Evolutionary conservation across 305 asterid genomes (phyloP), one percentile per base, ranked within the genome.

Genomic region (Fraxinus floribunda): DNA sequence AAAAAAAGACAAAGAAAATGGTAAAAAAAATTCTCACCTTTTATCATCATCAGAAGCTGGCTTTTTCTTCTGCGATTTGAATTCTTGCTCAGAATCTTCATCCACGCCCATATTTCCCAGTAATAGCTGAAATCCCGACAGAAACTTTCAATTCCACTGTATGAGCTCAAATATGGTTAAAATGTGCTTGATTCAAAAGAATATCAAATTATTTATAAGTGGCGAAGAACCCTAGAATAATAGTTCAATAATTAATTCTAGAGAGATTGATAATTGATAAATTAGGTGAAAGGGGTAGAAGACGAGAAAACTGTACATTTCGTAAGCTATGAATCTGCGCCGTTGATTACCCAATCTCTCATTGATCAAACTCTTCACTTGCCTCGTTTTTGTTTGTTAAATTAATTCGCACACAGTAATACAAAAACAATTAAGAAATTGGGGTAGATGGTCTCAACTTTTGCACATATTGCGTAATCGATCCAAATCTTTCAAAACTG

Each of bases 11-110:
- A 35, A 16, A 57, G 16, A 35, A 32, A 81, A 38, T 55, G 13
- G 18, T 26, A 66, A 71, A 4, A n/a, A 64, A 4, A n/a, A 20
- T 11, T 15, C 84, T 80, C 79, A 75, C 99, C 98, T 93, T 87
- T 93, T 91, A 41, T 95, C 99, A 81, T 93, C 93, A 81, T 94
- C 97, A 74, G 98, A 88, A 34, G 10, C 29, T 1, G 93, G 80
- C 77, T 93, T 92, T 75, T 89, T 91, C 93, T 92, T 94, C 79
- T 84, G 88, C 41, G 94, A 87, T 75, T 81, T 85, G 41, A 80
- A 72, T 64, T 87, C 88, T 55, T 88, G 91, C 72, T 87, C 86
- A 18, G 89, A 66, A 39, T 91, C 94, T 81, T 91, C 96, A 30
- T 82, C 91, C 68, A 85, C 86, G 16, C 93, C 94, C 99, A 94